phyloP scores from a whole-genome alignment of 305 asterid species.

The Petunia hybrid region DNA sequence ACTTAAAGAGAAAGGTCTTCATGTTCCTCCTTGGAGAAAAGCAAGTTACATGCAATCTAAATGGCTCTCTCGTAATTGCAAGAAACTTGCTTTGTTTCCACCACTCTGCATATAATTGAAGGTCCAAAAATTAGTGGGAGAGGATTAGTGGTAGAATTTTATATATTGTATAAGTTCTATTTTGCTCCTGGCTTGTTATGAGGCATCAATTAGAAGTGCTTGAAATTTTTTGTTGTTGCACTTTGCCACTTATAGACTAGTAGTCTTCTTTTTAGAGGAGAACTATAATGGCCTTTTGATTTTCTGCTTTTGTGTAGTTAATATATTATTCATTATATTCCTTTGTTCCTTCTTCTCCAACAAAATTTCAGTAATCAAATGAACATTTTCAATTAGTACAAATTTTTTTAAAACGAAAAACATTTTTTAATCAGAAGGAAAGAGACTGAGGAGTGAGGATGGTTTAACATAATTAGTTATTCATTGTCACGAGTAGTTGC shows the following conservation, averaged over 20 bases:
- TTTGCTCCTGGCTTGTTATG: background rate
- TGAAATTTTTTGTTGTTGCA: background rate
- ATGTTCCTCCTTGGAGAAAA: constrained; percentile 75
- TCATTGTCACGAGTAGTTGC: too few species aligned
- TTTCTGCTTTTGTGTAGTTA: background rate
- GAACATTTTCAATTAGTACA: background rate
- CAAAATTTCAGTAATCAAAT: background rate
- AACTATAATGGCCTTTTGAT: background rate
- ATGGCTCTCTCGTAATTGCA: constrained; percentile 62
- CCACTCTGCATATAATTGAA: constrained; percentile 6
- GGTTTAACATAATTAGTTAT: too few species aligned
- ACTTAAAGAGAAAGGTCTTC: constrained; percentile 55
- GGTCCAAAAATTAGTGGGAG: background rate
- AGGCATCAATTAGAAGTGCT: constrained; percentile 16
- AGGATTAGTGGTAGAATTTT: background rate
- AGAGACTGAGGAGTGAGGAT: too few species aligned
- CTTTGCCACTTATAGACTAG: background rate
- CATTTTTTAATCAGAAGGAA: too few species aligned
- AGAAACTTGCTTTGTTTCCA: constrained; percentile 41
- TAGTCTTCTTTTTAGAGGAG: background rate
- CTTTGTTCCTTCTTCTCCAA: background rate
- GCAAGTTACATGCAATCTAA: constrained; percentile 60
- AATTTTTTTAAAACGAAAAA: too few species aligned
- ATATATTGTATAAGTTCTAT: background rate
- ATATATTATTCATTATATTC: background rate